Conservation (phyloP, 768 basidiomycete genomes). For the Boletus reticulatus region DNA sequence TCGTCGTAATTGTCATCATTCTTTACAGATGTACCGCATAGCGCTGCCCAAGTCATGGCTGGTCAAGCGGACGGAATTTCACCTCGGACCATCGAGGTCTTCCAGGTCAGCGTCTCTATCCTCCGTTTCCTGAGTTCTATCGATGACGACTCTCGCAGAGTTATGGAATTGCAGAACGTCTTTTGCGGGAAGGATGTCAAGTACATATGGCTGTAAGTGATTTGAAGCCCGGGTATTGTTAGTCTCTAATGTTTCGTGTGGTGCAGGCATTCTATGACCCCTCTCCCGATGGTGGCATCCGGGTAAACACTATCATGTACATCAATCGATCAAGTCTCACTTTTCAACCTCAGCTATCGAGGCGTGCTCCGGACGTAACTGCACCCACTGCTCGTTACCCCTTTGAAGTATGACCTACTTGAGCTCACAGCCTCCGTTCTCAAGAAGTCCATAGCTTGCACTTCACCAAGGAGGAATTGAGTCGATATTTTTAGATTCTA, state of each 20-base stretch:
- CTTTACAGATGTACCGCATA: slow-evolving; percentile 1
- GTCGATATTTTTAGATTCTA: background rate
- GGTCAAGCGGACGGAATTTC: slow-evolving; percentile 32
- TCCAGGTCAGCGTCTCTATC: slow-evolving; percentile 35
- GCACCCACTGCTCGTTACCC: slow-evolving; percentile 64
- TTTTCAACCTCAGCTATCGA: slow-evolving; percentile 46
- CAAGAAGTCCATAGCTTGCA: slow-evolving; percentile 17
- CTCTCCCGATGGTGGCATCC: slow-evolving; percentile 54
- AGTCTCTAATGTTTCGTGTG: background rate
- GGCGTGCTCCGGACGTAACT: slow-evolving; percentile 58
- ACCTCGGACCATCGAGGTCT: slow-evolving; percentile 38
- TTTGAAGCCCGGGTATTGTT: background rate
- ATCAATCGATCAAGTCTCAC: background rate
- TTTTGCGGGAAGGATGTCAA: slow-evolving; percentile 60
- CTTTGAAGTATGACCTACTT: slow-evolving; percentile 50
- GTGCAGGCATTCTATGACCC: slow-evolving; percentile 75
- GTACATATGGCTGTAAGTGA: slow-evolving; percentile 62
- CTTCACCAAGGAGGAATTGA: slow-evolving; percentile 33
- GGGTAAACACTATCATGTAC: slow-evolving; percentile 34
- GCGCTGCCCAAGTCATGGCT: slow-evolving; percentile 13
- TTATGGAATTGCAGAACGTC: slow-evolving; percentile 65
- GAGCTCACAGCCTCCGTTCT: background rate
- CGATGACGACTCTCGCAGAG: slow-evolving; percentile 42
- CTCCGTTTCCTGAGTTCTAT: background rate
- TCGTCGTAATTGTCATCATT: background rate